A percentile compares a stretch with the other conserved stretches of the same genome.
Conservation (phyloP, 257 asterid species). For the Rhazya stricta region DNA sequence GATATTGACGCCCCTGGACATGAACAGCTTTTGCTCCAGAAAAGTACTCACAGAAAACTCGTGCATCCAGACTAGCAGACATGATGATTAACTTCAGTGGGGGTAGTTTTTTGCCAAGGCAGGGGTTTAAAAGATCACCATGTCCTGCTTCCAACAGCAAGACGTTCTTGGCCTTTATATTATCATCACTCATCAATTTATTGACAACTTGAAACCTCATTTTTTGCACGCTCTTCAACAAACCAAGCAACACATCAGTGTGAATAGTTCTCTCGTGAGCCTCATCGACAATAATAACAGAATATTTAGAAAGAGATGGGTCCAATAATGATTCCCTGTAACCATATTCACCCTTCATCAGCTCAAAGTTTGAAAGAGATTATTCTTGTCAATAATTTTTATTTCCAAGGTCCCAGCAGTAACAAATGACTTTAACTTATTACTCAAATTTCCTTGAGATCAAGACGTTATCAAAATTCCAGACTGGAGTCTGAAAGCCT, state of each 20-base stretch:
- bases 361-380: neutral
- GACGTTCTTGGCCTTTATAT: conserved; percentile 29
- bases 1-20: conserved; percentile 86
- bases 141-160: conserved; percentile 25
- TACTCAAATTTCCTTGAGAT: neutral
- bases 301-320: conserved; percentile 78
- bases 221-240: conserved; percentile 77
- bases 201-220: conserved; percentile 49
- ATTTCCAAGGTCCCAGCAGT: neutral
- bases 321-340: conserved; percentile 91
- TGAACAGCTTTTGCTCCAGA: conserved; percentile 96
- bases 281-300: conserved; percentile 91
- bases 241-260: conserved; percentile 93
- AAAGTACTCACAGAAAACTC: conserved; percentile 71
- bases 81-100: conserved; percentile 81
- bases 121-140: conserved; percentile 35
- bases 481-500: neutral
- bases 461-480: neutral
- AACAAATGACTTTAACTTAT: neutral
- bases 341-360: conserved; percentile 18
- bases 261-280: conserved; percentile 99
- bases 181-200: conserved; percentile 26
- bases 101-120: conserved; percentile 41
- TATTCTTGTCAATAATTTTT: conserved; percentile 4
- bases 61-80: conserved; percentile 98